These are phyloP conservation scores for Plantago ovata DNA, from an alignment of 257 asterid genomes.

Conservation along the genomic window DNA sequence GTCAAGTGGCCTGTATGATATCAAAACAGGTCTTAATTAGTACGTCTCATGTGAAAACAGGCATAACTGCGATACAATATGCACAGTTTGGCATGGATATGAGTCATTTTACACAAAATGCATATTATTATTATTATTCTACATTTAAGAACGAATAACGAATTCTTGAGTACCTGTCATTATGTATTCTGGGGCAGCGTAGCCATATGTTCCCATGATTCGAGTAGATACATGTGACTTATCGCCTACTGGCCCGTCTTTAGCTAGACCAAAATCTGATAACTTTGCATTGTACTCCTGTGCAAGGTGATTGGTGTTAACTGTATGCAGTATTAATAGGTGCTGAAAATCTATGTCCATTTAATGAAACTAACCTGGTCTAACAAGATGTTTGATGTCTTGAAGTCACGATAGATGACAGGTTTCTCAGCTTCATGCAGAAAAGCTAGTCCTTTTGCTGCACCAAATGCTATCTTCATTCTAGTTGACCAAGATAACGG, in stretches of 20 bases:
- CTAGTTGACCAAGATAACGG: slow-evolving; percentile 86
- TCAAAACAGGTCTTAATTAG: slow-evolving; percentile 3
- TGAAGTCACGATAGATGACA: slow-evolving; percentile 87
- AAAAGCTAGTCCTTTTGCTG: slow-evolving; percentile 90
- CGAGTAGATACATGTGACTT: slow-evolving; percentile 74
- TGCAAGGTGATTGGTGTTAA: background rate
- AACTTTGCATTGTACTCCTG: slow-evolving; percentile 68
- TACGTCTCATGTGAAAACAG: background rate
- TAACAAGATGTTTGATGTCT: slow-evolving; percentile 80
- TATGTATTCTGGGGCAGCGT: slow-evolving; percentile 70
- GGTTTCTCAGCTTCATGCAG: slow-evolving; percentile 90
- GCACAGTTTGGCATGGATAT: no score
- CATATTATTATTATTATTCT: background rate
- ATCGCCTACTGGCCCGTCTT: slow-evolving; percentile 75
- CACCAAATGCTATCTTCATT: slow-evolving; percentile 86
- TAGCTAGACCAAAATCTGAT: slow-evolving; percentile 67
- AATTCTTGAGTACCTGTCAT: slow-evolving; percentile 42
- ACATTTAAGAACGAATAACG: background rate
- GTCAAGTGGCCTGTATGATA: slow-evolving; percentile 56
- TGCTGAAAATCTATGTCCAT: background rate
- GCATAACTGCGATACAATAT: no score
- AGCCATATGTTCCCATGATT: slow-evolving; percentile 69
- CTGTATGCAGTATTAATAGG: background rate
- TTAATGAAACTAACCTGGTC: slow-evolving; percentile 44
- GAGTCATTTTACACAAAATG: no score